Evolutionary conservation across 1,284 basidiomycete species (phyloP).

Genomic region (Cutaneotrichosporon cavernicola): DNA sequence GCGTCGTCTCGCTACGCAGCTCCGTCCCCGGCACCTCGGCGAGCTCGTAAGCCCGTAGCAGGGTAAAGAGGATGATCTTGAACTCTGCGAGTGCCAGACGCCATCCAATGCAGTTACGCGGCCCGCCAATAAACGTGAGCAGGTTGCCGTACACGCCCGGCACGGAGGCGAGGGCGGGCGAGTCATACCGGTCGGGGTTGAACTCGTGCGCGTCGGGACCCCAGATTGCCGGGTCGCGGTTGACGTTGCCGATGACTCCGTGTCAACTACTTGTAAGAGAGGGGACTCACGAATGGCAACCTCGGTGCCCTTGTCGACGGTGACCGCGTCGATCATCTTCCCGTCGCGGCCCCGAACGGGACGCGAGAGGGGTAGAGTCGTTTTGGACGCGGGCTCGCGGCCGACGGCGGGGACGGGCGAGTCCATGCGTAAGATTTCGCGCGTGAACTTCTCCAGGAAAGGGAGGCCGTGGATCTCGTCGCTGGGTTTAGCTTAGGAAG

Average conservation of each 20-base stretch:
- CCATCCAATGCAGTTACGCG: slow-evolving; percentile 65
- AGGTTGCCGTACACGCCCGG: slow-evolving; percentile 58
- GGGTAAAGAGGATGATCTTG: slow-evolving; percentile 60
- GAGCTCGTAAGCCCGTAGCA: slow-evolving; percentile 60
- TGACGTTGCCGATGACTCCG: slow-evolving; percentile 55
- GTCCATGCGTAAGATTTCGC: slow-evolving; percentile 66
- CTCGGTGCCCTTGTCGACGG: slow-evolving; percentile 58
- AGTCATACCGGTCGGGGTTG: slow-evolving; percentile 46
- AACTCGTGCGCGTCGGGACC: slow-evolving; percentile 69
- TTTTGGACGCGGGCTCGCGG: slow-evolving; percentile 57
- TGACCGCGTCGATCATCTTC: slow-evolving; percentile 58
- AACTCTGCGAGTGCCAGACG: slow-evolving; percentile 64
- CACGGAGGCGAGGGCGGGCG: slow-evolving; percentile 36
- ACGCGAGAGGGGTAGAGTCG: slow-evolving; percentile 62
- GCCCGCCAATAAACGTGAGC: slow-evolving; percentile 62
- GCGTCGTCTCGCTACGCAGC: slow-evolving; percentile 35
- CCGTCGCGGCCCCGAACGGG: slow-evolving; percentile 53
- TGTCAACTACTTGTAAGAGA: not conserved
- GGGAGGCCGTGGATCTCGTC: slow-evolving; percentile 53
- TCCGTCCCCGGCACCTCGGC: slow-evolving; percentile 53
- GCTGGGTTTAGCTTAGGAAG: slow-evolving; percentile 19
- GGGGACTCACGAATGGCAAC: slow-evolving; percentile 56
- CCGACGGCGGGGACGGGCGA: slow-evolving; percentile 59
- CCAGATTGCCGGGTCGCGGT: slow-evolving; percentile 63
- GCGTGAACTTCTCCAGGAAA: slow-evolving; percentile 65